phyloP scores from a whole-genome alignment of 805 yeast genomes.

The Spathaspora hagerdaliae region DNA sequence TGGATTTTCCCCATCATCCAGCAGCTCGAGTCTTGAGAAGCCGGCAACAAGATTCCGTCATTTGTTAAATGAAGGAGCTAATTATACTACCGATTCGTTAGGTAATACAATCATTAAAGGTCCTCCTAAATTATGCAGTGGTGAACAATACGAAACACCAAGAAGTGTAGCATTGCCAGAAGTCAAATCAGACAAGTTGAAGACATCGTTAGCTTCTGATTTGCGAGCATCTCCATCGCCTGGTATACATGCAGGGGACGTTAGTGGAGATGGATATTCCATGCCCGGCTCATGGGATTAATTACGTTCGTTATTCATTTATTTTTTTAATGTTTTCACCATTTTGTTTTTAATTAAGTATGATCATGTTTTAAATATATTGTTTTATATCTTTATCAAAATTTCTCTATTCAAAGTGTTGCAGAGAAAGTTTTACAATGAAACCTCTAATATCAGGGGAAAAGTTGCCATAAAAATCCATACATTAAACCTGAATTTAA shows the following conservation, averaged over 20 bases:
- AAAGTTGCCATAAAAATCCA: neutral
- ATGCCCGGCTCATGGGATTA: conserved; percentile 10
- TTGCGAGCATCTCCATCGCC: neutral
- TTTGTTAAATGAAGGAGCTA: neutral
- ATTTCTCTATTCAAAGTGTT: too few relatives aligned
- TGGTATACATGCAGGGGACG: neutral
- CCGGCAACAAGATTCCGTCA: neutral
- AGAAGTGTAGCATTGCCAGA: neutral
- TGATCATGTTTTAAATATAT: neutral
- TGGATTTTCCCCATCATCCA: neutral
- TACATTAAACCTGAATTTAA: neutral
- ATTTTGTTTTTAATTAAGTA: neutral
- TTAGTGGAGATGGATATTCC: neutral
- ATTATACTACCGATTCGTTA: conserved; percentile 1
- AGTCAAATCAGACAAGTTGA: neutral
- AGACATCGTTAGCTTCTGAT: neutral
- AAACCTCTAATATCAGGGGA: too few relatives aligned
- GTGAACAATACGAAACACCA: neutral
- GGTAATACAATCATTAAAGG: neutral
- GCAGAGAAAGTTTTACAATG: too few relatives aligned
- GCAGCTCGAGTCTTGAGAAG: neutral
- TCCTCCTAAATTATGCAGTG: neutral
- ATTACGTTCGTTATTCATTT: neutral
- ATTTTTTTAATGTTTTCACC: neutral
- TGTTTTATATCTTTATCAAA: neutral